Percentiles rank a stretch among this genome's conserved stretches.
These are phyloP conservation scores for Linum lewisii DNA, from an alignment of 345 rosid species.

Conservation along the genomic window DNA sequence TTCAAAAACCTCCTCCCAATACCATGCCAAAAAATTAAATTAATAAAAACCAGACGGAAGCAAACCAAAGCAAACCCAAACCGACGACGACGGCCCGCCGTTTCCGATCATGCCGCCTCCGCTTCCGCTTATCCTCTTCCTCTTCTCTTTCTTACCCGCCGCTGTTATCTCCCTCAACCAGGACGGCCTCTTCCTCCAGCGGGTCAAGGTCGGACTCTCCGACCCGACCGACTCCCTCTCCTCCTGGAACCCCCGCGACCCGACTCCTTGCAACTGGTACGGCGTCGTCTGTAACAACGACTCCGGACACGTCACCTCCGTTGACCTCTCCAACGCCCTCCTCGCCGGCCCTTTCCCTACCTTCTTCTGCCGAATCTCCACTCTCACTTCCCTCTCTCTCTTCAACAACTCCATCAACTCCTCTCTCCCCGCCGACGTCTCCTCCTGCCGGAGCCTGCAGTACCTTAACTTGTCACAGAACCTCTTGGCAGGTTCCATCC, in stretches of 20 bases:
- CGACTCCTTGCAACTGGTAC: constrained; percentile 60
- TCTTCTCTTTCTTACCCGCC: constrained; percentile 5
- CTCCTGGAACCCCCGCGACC: constrained; percentile 59
- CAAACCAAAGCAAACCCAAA: too few species aligned
- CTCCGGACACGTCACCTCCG: constrained; percentile 33
- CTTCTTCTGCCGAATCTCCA: constrained; percentile 62
- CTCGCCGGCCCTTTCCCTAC: constrained; percentile 74
- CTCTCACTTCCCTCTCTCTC: constrained; percentile 37
- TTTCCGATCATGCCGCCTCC: neutral
- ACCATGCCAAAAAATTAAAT: too few species aligned
- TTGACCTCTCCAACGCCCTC: constrained; percentile 38
- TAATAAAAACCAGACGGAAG: too few species aligned
- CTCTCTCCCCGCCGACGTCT: constrained; percentile 40
- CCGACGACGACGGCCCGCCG: too few species aligned
- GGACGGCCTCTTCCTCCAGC: constrained; percentile 68
- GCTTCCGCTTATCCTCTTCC: constrained; percentile 21
- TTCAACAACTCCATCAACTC: constrained; percentile 47
- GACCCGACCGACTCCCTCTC: constrained; percentile 48
- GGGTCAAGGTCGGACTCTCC: constrained; percentile 43
- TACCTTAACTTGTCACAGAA: constrained; percentile 36
- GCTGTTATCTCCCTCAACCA: constrained; percentile 37
- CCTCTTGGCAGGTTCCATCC: constrained; percentile 42
- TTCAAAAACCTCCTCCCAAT: too few species aligned
- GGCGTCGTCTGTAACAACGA: constrained; percentile 51
- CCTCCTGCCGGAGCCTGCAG: constrained; percentile 38